Percentiles rank a stretch among this genome's conserved stretches.
These are phyloP conservation scores for Penicillium salamii DNA, from an alignment of 495 filamentous ascomycete species.

Conservation along the genomic window DNA sequence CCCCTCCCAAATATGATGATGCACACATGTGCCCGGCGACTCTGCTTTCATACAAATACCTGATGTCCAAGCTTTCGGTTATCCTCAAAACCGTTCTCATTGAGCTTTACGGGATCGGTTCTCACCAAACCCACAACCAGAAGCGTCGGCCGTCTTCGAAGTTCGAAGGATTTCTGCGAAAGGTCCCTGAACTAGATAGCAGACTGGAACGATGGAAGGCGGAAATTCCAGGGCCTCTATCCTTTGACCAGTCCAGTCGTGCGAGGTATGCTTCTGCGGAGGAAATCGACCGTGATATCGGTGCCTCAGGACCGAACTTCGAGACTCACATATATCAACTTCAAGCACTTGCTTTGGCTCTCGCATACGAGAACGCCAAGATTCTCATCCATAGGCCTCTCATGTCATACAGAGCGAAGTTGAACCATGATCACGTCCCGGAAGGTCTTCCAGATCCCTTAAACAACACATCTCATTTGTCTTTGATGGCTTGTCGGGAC, in stretches of 20 bases:
- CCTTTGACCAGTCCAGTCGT: not conserved
- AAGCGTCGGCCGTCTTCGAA: not conserved
- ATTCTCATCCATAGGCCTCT: slow-evolving; percentile 28
- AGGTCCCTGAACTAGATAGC: slow-evolving; percentile 6
- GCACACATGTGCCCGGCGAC: slow-evolving; percentile 9
- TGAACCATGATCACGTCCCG: not conserved
- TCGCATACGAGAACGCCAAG: slow-evolving; percentile 26
- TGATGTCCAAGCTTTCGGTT: slow-evolving; percentile 30
- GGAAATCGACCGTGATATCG: slow-evolving; percentile 26
- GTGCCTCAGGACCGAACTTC: slow-evolving; percentile 24
- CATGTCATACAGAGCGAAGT: slow-evolving; percentile 10
- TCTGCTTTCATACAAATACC: slow-evolving; percentile 29
- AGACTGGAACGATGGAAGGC: slow-evolving; percentile 16
- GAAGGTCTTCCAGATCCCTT: not conserved
- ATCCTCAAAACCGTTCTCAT: slow-evolving; percentile 19
- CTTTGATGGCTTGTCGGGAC: slow-evolving; percentile 21
- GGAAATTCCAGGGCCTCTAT: slow-evolving; percentile 15
- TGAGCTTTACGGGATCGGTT: slow-evolving; percentile 24
- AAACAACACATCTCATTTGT: slow-evolving; percentile 5
- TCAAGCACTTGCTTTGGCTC: slow-evolving; percentile 24
- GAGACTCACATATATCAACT: slow-evolving; percentile 29
- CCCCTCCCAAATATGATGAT: slow-evolving; percentile 9
- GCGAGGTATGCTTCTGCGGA: slow-evolving; percentile 15
- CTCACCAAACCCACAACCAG: not conserved
- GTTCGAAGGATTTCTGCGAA: slow-evolving; percentile 5